Percentiles rank a stretch among this genome's conserved stretches.
phyloP scores from a whole-genome alignment of 257 asterid genomes.

The Nicotiana sylvestris region DNA sequence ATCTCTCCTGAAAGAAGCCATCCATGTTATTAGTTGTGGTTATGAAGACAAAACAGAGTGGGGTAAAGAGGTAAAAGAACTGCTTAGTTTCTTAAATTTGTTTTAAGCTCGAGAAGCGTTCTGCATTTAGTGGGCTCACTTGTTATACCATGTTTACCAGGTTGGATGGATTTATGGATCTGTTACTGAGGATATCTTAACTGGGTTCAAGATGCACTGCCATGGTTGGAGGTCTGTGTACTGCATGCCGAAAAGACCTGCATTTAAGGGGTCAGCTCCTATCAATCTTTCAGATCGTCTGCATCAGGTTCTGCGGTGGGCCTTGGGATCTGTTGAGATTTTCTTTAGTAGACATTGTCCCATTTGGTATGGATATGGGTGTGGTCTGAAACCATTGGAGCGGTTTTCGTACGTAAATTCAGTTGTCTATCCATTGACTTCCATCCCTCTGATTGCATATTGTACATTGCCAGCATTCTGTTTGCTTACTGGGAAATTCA shows the following conservation, averaged over 20 bases:
- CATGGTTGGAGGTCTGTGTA: slow-evolving; percentile 38
- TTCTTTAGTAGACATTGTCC: slow-evolving; percentile 36
- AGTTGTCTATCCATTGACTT: slow-evolving; percentile 32
- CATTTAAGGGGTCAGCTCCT: slow-evolving; percentile 39
- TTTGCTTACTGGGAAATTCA: slow-evolving; percentile 33
- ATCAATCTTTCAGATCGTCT: slow-evolving; percentile 37
- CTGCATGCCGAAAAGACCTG: slow-evolving; percentile 33
- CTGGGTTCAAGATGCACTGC: slow-evolving; percentile 38
- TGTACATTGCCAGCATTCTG: slow-evolving; percentile 41
- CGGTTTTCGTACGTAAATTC: slow-evolving; percentile 32
- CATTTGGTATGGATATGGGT: slow-evolving; percentile 37
- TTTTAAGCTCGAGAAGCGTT: neutral
- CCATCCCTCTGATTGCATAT: slow-evolving; percentile 31
- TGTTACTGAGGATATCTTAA: slow-evolving; percentile 37
- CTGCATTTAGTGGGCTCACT: slow-evolving; percentile 1
- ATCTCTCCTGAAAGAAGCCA: slow-evolving; percentile 61
- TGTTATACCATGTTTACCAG: slow-evolving; percentile 8
- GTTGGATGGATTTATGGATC: slow-evolving; percentile 41
- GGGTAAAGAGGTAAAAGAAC: slow-evolving; percentile 57
- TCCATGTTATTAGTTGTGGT: slow-evolving; percentile 64
- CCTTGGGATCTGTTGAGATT: slow-evolving; percentile 37
- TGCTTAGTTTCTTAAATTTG: neutral
- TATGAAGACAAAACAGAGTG: slow-evolving; percentile 73
- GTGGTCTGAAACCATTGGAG: slow-evolving; percentile 32
- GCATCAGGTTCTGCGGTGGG: slow-evolving; percentile 42